Conservation (phyloP, 208 protist genomes). For the Leishmania turanica region DNA sequence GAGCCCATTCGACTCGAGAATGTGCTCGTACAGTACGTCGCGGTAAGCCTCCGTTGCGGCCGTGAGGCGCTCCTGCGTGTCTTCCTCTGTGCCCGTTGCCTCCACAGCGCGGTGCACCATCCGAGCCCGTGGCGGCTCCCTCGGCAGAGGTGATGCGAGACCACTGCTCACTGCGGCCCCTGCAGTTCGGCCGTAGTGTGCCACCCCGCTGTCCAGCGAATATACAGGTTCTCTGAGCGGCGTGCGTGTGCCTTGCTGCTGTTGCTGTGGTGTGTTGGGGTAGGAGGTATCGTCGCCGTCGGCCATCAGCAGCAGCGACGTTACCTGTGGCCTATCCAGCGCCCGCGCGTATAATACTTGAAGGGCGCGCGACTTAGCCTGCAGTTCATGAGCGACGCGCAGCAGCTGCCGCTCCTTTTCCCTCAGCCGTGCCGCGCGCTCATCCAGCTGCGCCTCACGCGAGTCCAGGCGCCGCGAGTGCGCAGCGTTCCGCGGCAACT, state of each 20-base stretch:
- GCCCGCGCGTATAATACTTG: conserved; percentile 20
- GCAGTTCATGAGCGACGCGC: conserved; percentile 33
- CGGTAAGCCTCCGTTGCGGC: conserved; percentile 48
- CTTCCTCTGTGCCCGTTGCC: background rate
- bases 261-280: background rate
- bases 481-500: too few species aligned
- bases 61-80: conserved; percentile 31
- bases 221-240: background rate
- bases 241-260: background rate
- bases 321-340: background rate
- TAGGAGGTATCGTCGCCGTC: too few species aligned
- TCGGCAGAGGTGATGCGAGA: background rate
- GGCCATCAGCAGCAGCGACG: background rate
- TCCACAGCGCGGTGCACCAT: background rate
- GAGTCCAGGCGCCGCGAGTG: background rate
- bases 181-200: background rate
- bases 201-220: background rate
- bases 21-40: conserved; percentile 47
- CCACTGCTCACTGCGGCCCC: background rate
- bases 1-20: conserved; percentile 37
- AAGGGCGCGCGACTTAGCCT: conserved; percentile 35
- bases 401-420: conserved; percentile 47
- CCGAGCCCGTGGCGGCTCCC: background rate
- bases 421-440: conserved; percentile 31
- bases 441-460: conserved; percentile 30